Percentiles rank a stretch among this genome's conserved stretches.
Evolutionary conservation across 805 yeast genomes (phyloP).

Genomic region (Ogataea corticis): DNA sequence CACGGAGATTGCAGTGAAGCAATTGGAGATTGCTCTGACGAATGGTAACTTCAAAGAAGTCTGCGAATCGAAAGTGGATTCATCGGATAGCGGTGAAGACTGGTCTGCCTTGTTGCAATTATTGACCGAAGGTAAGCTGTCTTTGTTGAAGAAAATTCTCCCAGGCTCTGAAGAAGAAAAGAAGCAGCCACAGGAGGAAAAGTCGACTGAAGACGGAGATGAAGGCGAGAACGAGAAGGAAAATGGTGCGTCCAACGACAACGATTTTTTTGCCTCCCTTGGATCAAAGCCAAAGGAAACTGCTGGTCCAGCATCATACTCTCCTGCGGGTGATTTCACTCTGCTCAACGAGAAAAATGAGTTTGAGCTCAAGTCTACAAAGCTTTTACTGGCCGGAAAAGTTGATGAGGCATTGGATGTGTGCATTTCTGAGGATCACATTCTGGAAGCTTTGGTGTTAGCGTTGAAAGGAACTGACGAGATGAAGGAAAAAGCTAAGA

Average conservation of each 20-base stretch:
- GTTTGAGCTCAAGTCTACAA: conserved; percentile 48
- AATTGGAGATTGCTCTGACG: conserved; percentile 58
- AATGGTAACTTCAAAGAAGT: conserved; percentile 53
- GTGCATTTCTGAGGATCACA: conserved; percentile 60
- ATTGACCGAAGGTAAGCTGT: conserved; percentile 48
- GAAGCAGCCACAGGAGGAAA: too few relatives aligned
- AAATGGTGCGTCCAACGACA: conserved; percentile 28
- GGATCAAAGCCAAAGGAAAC: conserved; percentile 22
- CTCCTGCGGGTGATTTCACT: conserved; percentile 58
- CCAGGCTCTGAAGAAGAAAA: conserved; percentile 12
- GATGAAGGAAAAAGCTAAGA: conserved; percentile 66
- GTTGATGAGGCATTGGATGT: conserved; percentile 64
- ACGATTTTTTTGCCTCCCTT: conserved; percentile 41
- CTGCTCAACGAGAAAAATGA: conserved; percentile 34
- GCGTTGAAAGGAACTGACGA: conserved; percentile 67
- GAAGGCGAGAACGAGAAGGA: conserved; percentile 17
- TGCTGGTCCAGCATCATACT: conserved; percentile 23
- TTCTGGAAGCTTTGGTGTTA: conserved; percentile 79
- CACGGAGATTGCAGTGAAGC: conserved; percentile 37
- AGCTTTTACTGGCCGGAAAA: conserved; percentile 61
- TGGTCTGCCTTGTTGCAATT: conserved; percentile 64
- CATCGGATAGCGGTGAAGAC: conserved; percentile 44
- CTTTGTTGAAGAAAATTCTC: conserved; percentile 44
- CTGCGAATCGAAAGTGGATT: conserved; percentile 52
- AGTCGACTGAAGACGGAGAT: neutral